phyloP scores from a whole-genome alignment of 164 flowering plant genomes.

The Dillenia turbinata region DNA sequence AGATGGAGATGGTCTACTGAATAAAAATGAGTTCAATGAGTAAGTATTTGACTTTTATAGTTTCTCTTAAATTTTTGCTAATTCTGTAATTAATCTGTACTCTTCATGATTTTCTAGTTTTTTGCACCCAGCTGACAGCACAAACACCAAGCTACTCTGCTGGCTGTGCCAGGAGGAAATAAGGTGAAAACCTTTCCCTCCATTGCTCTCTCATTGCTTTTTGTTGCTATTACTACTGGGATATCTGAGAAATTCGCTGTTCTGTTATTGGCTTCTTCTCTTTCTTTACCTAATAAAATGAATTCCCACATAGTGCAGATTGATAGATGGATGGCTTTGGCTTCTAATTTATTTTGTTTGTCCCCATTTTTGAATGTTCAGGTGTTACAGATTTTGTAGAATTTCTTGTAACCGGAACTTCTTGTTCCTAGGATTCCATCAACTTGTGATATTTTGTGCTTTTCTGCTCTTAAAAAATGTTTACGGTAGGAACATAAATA shows the following conservation, averaged over 20 bases:
- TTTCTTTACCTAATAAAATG: too few species aligned
- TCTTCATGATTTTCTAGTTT: conserved; percentile 43
- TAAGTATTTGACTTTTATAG: conserved; percentile 28
- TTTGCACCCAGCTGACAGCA: conserved; percentile 90
- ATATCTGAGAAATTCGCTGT: too few species aligned
- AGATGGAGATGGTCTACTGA: conserved; percentile 83
- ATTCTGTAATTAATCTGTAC: conserved; percentile 5
- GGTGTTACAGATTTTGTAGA: too few species aligned
- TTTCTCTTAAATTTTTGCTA: not conserved
- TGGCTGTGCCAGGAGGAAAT: conserved; percentile 97
- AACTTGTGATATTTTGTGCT: not conserved
- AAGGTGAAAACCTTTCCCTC: conserved; percentile 34
- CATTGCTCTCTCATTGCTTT: too few species aligned
- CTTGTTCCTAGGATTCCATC: too few species aligned
- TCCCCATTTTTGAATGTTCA: not conserved
- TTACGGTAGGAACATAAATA: too few species aligned
- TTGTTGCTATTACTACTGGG: too few species aligned
- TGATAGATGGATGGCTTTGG: not conserved
- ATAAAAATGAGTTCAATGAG: conserved; percentile 91
- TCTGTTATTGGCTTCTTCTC: too few species aligned
- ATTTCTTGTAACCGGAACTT: too few species aligned
- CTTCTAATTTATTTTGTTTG: not conserved
- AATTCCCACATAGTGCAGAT: too few species aligned
- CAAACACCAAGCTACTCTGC: conserved; percentile 62
- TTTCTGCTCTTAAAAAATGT: not conserved